Evolutionary conservation across 306 rosid genomes (phyloP).

Genomic region (Quillaja saponaria): DNA sequence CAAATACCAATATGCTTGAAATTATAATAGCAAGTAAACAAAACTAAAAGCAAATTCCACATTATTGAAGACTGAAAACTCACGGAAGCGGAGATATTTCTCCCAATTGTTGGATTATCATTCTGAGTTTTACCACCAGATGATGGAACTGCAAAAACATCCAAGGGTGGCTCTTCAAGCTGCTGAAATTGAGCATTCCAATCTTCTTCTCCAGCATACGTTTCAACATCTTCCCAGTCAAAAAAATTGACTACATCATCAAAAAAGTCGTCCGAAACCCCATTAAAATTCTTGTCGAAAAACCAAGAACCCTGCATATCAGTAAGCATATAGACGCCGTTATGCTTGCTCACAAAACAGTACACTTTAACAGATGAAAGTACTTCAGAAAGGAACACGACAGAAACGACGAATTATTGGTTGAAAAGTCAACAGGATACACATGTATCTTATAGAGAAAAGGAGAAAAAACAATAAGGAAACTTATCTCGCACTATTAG

Average conservation of each 20-base stretch:
- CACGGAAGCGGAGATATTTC: conserved; percentile 48
- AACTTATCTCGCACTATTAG: conserved; percentile 22
- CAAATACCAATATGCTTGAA: not conserved
- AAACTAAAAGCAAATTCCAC: conserved; percentile 2
- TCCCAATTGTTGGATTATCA: conserved; percentile 34
- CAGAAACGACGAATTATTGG: not conserved
- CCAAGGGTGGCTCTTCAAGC: conserved; percentile 54
- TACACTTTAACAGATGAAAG: not conserved
- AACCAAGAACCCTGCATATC: conserved; percentile 59
- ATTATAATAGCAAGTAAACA: not conserved
- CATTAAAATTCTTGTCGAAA: conserved; percentile 53
- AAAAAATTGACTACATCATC: conserved; percentile 48
- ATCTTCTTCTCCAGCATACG: conserved; percentile 47
- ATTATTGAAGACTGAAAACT: conserved; percentile 33
- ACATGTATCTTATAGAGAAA: conserved; percentile 5
- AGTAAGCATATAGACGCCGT: conserved; percentile 24
- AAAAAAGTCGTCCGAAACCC: conserved; percentile 47
- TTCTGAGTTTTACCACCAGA: conserved; percentile 29
- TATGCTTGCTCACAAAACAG: conserved; percentile 7
- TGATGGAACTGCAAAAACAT: conserved; percentile 40
- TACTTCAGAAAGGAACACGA: conserved; percentile 5
- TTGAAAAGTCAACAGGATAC: conserved; percentile 14
- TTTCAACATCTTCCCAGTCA: conserved; percentile 76
- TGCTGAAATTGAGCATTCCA: conserved; percentile 56
- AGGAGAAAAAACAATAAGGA: conserved; percentile 20